These are phyloP conservation scores for Melampsora abietis-canadensis DNA, from an alignment of 1,284 basidiomycete genomes.

Conservation along the genomic window DNA sequence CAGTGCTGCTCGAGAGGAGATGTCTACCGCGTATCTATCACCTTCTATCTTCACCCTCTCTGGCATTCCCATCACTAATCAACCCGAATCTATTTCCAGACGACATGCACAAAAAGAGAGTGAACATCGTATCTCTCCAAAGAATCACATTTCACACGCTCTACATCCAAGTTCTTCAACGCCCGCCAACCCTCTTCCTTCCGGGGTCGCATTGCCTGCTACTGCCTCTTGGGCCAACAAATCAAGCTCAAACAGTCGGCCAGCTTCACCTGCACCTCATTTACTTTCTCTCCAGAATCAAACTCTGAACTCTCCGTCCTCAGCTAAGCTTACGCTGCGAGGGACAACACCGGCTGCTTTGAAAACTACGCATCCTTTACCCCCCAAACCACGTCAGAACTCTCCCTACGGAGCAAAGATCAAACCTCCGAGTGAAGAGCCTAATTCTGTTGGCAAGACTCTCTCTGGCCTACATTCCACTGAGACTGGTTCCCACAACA, in stretches of 20 bases:
- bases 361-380: constrained; percentile 27
- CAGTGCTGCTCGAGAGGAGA: constrained; percentile 36
- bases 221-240: constrained; percentile 41
- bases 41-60: background rate
- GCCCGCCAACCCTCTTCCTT: constrained; percentile 21
- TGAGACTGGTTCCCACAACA: background rate
- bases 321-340: constrained; percentile 1
- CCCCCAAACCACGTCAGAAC: constrained; percentile 22
- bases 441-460: background rate
- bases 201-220: constrained; percentile 33
- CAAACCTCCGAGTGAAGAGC: background rate
- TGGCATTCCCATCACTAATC: constrained; percentile 1
- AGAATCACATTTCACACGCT: constrained; percentile 14
- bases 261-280: constrained; percentile 36
- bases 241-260: constrained; percentile 23
- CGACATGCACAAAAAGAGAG: constrained; percentile 41
- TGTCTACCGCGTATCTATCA: constrained; percentile 34
- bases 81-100: background rate
- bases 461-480: background rate
- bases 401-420: constrained; percentile 18
- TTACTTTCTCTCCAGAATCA: constrained; percentile 5
- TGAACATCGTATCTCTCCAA: constrained; percentile 25
- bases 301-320: background rate
- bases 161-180: constrained; percentile 19
- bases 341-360: background rate